Percentiles rank a stretch among this genome's conserved stretches.
Evolutionary conservation across 192 early-diverging fungal genomes (phyloP).

Genomic region (Pecoramyces ruminantium): DNA sequence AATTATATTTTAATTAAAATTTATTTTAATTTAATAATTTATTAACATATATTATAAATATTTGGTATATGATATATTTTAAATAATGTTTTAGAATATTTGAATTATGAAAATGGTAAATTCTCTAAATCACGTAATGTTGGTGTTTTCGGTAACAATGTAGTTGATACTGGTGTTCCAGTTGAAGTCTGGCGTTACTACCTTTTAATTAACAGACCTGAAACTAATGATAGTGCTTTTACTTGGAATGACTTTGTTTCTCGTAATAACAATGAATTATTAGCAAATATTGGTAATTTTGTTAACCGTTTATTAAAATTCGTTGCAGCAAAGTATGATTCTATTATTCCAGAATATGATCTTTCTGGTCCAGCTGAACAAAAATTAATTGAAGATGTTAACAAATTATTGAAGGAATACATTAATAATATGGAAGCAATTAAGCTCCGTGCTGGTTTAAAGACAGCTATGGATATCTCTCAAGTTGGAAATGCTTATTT

Average conservation of each 20-base stretch:
- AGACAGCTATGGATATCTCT: constrained; percentile 82
- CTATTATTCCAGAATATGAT: constrained; percentile 45
- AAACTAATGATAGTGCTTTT: constrained; percentile 78
- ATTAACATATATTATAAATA: no score
- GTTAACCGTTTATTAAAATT: constrained; percentile 95
- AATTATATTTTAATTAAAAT: no score
- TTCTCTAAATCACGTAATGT: constrained; percentile 93
- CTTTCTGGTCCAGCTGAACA: constrained; percentile 40
- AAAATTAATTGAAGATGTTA: constrained; percentile 65
- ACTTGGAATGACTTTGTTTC: constrained; percentile 82
- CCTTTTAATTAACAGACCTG: constrained; percentile 80
- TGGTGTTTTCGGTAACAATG: constrained; percentile 96
- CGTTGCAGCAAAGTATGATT: constrained; percentile 74
- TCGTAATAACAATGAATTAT: constrained; percentile 88
- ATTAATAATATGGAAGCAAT: constrained; percentile 54
- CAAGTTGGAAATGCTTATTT: constrained; percentile 86
- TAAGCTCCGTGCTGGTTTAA: constrained; percentile 68
- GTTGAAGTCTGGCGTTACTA: constrained; percentile 95
- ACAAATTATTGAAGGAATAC: constrained; percentile 57
- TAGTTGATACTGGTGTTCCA: constrained; percentile 71
- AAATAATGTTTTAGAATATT: no score
- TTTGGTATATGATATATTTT: no score
- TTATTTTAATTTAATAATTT: no score
- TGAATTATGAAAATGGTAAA: constrained; percentile 90
- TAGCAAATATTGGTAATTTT: constrained; percentile 94